Evolutionary conservation across 108 stramenopile species (phyloP).

Genomic region (Skeletonema grethae): DNA sequence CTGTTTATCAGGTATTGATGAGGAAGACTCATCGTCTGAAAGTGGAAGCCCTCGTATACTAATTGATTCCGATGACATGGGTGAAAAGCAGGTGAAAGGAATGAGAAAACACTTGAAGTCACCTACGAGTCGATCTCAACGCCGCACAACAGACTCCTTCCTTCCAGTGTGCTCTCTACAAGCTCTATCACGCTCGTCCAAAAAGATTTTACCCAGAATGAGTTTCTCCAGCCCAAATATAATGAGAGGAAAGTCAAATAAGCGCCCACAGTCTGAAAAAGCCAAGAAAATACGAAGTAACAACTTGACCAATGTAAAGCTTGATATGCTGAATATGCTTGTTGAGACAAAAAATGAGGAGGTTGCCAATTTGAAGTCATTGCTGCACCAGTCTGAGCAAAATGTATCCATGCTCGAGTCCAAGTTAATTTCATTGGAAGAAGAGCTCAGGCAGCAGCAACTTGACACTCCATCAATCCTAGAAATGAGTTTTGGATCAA

Average conservation of each 20-base stretch:
- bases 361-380: not conserved
- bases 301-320: not conserved
- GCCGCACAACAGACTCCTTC: not conserved
- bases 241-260: not conserved
- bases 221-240: not conserved
- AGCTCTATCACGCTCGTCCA: not conserved
- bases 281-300: not conserved
- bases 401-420: not conserved
- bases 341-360: not conserved
- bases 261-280: not conserved
- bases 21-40: not conserved
- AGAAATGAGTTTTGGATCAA: not conserved
- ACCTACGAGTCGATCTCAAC: not conserved
- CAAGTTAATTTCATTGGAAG: not conserved
- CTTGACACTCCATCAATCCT: not conserved
- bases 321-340: not conserved
- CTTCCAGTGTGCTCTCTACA: constrained; percentile 1
- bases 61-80: not conserved
- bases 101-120: not conserved
- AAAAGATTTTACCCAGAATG: not conserved
- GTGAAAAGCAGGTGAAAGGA: not conserved
- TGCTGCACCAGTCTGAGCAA: not conserved
- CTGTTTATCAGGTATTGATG: not conserved
- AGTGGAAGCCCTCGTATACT: not conserved
- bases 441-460: not conserved